Percentiles rank a stretch among this genome's conserved stretches.
Conservation (phyloP, 148 eudicot genomes). For the Pharnaceum exiguum region DNA sequence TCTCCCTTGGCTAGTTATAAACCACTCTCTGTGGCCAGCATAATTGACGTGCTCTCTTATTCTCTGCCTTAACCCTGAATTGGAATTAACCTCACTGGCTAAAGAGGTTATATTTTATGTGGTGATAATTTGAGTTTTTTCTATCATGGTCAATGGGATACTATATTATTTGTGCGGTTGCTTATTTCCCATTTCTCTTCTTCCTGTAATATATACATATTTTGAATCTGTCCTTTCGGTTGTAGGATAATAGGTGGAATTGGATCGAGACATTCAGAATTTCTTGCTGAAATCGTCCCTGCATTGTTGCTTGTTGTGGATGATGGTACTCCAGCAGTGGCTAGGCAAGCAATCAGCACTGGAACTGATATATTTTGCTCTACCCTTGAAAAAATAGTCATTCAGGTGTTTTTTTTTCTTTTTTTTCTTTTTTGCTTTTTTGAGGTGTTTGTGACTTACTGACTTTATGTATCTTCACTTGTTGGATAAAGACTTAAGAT, state of each 20-base stretch:
- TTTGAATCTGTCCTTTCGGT: background rate
- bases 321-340: conserved; percentile 91
- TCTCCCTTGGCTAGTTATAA: too few relatives aligned
- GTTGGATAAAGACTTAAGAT: background rate
- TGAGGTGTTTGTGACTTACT: conserved; percentile 5
- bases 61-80: too few relatives aligned
- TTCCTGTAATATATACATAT: background rate
- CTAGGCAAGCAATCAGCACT: conserved; percentile 77
- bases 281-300: conserved; percentile 69
- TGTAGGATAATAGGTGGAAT: conserved; percentile 75
- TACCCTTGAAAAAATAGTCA: conserved; percentile 59
- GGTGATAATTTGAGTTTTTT: too few relatives aligned
- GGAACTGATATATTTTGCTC: conserved; percentile 65
- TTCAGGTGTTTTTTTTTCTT: conserved; percentile 50
- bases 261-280: conserved; percentile 65
- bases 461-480: background rate
- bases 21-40: too few relatives aligned
- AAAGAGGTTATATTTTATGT: too few relatives aligned
- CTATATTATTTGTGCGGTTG: background rate
- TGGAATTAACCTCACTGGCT: too few relatives aligned
- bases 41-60: too few relatives aligned
- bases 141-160: background rate
- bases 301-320: conserved; percentile 45
- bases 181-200: background rate
- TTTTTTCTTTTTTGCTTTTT: too few relatives aligned